phyloP scores from a whole-genome alignment of 1,284 basidiomycete species.

The Cutaneotrichosporon curvatum region DNA sequence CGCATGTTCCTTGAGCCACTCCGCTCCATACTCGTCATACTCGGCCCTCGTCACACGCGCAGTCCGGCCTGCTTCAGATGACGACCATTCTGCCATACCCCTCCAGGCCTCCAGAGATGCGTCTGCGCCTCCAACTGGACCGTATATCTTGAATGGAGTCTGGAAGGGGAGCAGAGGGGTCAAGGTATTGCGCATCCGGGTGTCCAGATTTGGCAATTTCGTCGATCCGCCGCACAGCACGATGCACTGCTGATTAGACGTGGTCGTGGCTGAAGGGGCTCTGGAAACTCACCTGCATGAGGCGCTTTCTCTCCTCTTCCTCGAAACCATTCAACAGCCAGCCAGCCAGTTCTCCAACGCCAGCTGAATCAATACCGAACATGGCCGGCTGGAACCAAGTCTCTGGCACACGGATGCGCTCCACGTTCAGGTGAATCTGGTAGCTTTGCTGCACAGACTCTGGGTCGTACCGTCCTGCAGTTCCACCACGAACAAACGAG shows the following conservation, averaged over 20 bases:
- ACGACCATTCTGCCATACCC: constrained; percentile 81
- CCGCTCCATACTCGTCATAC: constrained; percentile 86
- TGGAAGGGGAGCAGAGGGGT: constrained; percentile 75
- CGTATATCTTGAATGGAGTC: constrained; percentile 57
- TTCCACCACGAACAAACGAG: constrained; percentile 60
- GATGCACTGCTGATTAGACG: constrained; percentile 59
- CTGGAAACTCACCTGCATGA: constrained; percentile 54
- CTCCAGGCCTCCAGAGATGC: constrained; percentile 76
- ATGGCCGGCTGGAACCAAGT: constrained; percentile 87
- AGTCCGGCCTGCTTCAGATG: constrained; percentile 54
- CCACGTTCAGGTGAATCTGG: constrained; percentile 86
- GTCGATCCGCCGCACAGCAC: constrained; percentile 82
- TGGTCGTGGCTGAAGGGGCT: background rate
- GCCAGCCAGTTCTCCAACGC: constrained; percentile 81
- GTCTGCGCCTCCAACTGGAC: constrained; percentile 52
- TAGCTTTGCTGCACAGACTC: constrained; percentile 55
- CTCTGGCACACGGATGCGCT: constrained; percentile 87
- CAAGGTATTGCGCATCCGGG: constrained; percentile 62
- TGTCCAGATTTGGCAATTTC: constrained; percentile 62
- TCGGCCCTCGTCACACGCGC: constrained; percentile 65
- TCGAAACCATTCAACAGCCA: constrained; percentile 77
- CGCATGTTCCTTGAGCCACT: constrained; percentile 54
- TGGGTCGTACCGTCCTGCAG: constrained; percentile 56
- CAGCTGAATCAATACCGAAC: constrained; percentile 92
- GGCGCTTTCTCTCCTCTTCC: constrained; percentile 56